phyloP scores from a whole-genome alignment of 1,284 basidiomycete genomes.

The Singerocomus inundabilis region DNA sequence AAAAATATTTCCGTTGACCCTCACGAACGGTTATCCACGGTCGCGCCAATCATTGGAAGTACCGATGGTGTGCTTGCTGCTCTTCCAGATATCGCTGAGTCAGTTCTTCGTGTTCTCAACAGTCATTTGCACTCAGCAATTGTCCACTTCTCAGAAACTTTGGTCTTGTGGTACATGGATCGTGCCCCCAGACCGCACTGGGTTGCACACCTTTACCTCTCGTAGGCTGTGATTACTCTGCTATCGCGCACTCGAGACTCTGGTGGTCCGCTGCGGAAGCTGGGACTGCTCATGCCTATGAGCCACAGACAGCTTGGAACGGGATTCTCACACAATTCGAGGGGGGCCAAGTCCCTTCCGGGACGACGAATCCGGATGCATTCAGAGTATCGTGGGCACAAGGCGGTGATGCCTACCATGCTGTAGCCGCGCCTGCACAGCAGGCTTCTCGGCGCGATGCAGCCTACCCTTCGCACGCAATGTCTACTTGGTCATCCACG shows the following conservation, averaged over 20 bases:
- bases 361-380: neutral
- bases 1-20: neutral
- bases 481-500: neutral
- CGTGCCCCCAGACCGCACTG: neutral
- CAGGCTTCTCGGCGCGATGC: neutral
- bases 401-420: slow-evolving; percentile 10
- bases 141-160: slow-evolving; percentile 4
- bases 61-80: neutral
- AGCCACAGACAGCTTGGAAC: slow-evolving; percentile 3
- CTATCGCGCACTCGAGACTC: neutral
- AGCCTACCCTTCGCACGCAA: neutral
- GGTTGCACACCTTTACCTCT: neutral
- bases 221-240: neutral
- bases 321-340: neutral
- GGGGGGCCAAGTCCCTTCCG: slow-evolving; percentile 20
- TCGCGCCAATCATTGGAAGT: slow-evolving; percentile 1
- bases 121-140: neutral
- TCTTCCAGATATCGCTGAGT: slow-evolving; percentile 10
- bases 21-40: neutral
- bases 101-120: slow-evolving; percentile 1
- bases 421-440: slow-evolving; percentile 24
- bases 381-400: neutral
- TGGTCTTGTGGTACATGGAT: neutral
- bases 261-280: neutral
- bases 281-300: neutral